Base-by-base conservation (phyloP, 176 grass and related monocot genomes). In the Oryza punctata region DNA sequence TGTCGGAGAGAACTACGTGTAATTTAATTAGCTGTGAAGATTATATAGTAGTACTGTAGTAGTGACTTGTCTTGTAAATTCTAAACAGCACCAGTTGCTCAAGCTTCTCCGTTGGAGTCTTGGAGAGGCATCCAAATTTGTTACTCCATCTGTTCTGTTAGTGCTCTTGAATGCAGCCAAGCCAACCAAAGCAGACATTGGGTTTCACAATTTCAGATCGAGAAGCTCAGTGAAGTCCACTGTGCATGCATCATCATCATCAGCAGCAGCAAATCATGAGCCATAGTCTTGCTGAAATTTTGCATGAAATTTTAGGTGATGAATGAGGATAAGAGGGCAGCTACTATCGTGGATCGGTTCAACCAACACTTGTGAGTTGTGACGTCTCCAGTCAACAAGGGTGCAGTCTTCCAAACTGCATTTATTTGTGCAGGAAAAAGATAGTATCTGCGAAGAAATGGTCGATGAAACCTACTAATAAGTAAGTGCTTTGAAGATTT, bases 271-370 rank as follows among this genome's bases (percentile, higher is more conserved):
- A 59, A 59, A 59, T 10, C 73, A 52, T 26, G 26, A 43, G 8
- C 38, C 63, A 7, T n/a, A 15, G 50, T 85, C 70, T 29, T 41
- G 70, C 16, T 13, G 70, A 64, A 64, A 0, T 63, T 80, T 40
- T 75, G 82, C 76, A 24, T 18, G 65, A 6, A 82, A 69, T 69
- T 11, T 23, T 74, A n/a, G n/a, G n/a, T n/a, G n/a, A n/a, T n/a
- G n/a, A n/a, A n/a, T n/a, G 24, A 52, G 49, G 16, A n/a, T n/a
- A 59, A 23, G 50, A 65, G 29, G 14, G 18, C 32, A 5, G 52
- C 29, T 19, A 44, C 52, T 12, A 77, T 27, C 43, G 43, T 72
- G 78, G 82, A 89, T 85, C 88, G 25, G 82, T 89, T 86, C 88
- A 82, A 82, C 79, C 3, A 11, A 50, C 66, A 78, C 23, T 52